phyloP scores from a whole-genome alignment of 257 asterid genomes.

The Misopates orontium region DNA sequence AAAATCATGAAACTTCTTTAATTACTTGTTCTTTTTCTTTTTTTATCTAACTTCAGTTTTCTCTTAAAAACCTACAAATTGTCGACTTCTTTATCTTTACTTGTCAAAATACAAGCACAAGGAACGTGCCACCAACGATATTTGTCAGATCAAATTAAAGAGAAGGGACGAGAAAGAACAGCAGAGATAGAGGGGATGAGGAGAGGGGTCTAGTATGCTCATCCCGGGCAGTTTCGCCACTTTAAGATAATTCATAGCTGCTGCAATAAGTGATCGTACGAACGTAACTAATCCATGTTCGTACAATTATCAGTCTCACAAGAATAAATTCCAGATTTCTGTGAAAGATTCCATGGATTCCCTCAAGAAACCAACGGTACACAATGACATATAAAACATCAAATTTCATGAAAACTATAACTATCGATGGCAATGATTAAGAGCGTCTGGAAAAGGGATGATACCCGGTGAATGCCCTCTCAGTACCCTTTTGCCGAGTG shows the following conservation, averaged over 20 bases:
- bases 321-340: not conserved
- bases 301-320: too few species aligned
- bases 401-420: not conserved
- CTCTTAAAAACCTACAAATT: too few species aligned
- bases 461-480: slow-evolving; percentile 95
- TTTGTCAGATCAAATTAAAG: too few species aligned
- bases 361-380: not conserved
- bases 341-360: not conserved
- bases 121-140: not conserved
- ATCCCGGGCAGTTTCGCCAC: too few species aligned
- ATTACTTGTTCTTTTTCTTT: too few species aligned
- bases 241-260: too few species aligned
- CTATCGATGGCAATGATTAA: not conserved
- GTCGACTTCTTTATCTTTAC: not conserved
- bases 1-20: too few species aligned
- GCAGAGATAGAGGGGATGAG: not conserved
- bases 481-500: slow-evolving; percentile 93
- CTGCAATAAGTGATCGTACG: too few species aligned
- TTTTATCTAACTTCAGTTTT: too few species aligned
- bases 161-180: not conserved
- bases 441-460: slow-evolving; percentile 13
- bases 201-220: too few species aligned
- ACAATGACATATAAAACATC: not conserved
- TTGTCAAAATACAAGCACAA: not conserved
- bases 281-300: too few species aligned